phyloP scores from a whole-genome alignment of 1,139 yeast species.

The Martiniozyma asiatica region DNA sequence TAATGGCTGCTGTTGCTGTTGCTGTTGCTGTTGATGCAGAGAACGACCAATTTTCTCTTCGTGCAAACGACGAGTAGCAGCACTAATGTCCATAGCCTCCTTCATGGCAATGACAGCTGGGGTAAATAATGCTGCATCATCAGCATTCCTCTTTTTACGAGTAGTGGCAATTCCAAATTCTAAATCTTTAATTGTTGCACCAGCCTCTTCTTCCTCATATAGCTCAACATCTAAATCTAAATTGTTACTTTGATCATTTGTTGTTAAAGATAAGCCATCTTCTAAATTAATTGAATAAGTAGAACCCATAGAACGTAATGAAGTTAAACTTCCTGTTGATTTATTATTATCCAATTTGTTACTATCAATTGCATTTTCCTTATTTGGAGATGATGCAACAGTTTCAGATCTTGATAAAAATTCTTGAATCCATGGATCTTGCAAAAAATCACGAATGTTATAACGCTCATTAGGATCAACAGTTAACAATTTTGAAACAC shows the following conservation, averaged over 20 bases:
- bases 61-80: conserved; percentile 88
- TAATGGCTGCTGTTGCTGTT: conserved; percentile 1
- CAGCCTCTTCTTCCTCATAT: not conserved
- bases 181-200: not conserved
- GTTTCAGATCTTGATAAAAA: conserved; percentile 18
- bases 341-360: not conserved
- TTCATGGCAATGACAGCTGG: conserved; percentile 89
- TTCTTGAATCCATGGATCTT: conserved; percentile 71
- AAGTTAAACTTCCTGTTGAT: not conserved
- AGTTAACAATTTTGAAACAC: conserved; percentile 65
- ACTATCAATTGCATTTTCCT: too few relatives aligned
- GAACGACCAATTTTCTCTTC: conserved; percentile 53
- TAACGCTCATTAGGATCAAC: conserved; percentile 74
- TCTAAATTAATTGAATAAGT: not conserved
- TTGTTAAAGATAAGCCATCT: not conserved
- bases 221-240: not conserved
- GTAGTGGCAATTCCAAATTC: conserved; percentile 3
- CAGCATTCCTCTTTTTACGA: conserved; percentile 4
- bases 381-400: not conserved
- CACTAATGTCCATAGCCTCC: conserved; percentile 89
- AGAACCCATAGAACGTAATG: not conserved
- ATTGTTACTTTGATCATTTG: not conserved
- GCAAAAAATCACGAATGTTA: conserved; percentile 63
- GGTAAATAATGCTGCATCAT: conserved; percentile 33
- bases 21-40: too few relatives aligned